Conservation (phyloP, 345 rosid species). For the Eucalyptus sp. region DNA sequence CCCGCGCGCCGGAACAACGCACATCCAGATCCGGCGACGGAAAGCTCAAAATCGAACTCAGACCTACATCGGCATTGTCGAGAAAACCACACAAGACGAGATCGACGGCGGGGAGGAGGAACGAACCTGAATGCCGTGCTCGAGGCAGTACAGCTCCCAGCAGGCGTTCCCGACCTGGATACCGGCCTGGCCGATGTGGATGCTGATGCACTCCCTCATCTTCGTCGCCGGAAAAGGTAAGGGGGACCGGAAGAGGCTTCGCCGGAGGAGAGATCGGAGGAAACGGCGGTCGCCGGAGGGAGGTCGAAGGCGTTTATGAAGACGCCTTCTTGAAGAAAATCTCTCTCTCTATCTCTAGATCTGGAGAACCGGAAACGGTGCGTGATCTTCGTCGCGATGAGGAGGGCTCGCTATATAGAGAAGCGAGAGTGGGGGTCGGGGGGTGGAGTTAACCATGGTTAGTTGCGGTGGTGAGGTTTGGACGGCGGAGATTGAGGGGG, state of each 20-base stretch:
- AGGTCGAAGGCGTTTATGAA: conserved; percentile 18
- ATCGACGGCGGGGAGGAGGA: not conserved
- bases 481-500: not conserved
- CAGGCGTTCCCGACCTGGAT: conserved; percentile 79
- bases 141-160: conserved; percentile 65
- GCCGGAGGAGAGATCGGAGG: not conserved
- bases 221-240: not conserved
- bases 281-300: not conserved
- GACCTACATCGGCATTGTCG: not conserved
- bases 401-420: not conserved
- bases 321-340: conserved; percentile 26
- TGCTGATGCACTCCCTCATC: conserved; percentile 71
- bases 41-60: not conserved
- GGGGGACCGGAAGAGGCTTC: not conserved
- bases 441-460: not conserved
- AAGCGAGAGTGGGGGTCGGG: accelerated
- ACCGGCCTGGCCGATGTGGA: conserved; percentile 80
- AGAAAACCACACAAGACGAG: not conserved
- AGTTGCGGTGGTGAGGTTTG: not conserved
- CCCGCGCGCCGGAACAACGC: not conserved
- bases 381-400: not conserved
- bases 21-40: not conserved
- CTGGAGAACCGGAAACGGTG: not conserved
- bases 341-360: not conserved
- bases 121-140: conserved; percentile 62